Evolutionary conservation across 805 yeast genomes (phyloP).

Genomic region (Komagataella mondaviorum): DNA sequence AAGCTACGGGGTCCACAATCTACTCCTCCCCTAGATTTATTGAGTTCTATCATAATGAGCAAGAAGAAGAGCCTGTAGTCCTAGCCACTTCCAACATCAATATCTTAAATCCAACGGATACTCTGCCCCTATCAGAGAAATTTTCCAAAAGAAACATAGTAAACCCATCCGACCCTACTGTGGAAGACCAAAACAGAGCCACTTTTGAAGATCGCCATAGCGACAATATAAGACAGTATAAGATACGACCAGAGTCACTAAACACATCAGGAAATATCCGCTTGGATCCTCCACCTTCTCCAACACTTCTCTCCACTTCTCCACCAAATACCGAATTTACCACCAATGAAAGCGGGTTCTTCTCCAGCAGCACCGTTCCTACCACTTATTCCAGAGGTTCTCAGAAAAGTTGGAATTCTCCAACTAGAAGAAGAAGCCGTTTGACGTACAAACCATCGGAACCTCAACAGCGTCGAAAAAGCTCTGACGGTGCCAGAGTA

Average conservation of each 20-base stretch:
- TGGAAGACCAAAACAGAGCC: background rate
- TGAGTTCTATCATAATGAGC: slow-evolving; percentile 31
- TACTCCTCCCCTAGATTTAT: slow-evolving; percentile 47
- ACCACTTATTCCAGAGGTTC: background rate
- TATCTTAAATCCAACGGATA: background rate
- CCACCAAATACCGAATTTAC: background rate
- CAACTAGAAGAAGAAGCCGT: slow-evolving; percentile 21
- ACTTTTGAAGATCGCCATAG: background rate
- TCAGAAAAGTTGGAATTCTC: slow-evolving; percentile 24
- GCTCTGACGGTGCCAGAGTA: background rate
- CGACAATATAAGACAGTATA: background rate
- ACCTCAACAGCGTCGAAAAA: background rate
- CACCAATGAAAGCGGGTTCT: background rate
- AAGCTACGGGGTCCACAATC: slow-evolving; percentile 55
- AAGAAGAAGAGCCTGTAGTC: slow-evolving; percentile 1
- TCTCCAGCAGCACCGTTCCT: background rate
- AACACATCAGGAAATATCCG: background rate
- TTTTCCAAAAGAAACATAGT: background rate
- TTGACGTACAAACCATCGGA: background rate
- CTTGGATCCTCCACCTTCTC: background rate
- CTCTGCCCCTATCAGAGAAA: background rate
- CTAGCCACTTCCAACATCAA: background rate
- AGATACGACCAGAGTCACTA: background rate
- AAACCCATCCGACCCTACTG: background rate
- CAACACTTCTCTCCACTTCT: background rate